Conservation (phyloP, 768 basidiomycete genomes). For the Lepiota subincarnata region DNA sequence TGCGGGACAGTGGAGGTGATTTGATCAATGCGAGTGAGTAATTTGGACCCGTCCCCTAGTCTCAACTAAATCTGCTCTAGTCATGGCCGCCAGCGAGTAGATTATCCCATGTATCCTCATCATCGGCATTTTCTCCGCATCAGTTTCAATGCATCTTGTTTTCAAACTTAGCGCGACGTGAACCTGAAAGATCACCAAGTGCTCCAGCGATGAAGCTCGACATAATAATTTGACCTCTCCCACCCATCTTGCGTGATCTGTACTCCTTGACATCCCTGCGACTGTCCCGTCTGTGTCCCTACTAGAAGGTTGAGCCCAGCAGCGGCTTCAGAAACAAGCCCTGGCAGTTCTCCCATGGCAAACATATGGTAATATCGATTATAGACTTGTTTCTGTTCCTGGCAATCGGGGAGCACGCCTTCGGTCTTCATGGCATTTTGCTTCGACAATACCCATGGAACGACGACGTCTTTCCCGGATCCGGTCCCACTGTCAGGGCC, state of each 20-base stretch:
- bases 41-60: neutral
- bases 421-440: constrained; percentile 18
- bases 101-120: constrained; percentile 25
- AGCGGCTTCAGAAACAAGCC: constrained; percentile 63
- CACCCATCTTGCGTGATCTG: constrained; percentile 72
- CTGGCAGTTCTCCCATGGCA: constrained; percentile 67
- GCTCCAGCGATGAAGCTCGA: constrained; percentile 69
- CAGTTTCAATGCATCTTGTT: constrained; percentile 20
- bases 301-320: constrained; percentile 50
- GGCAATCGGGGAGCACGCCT: neutral
- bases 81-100: constrained; percentile 93
- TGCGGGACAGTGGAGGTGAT: constrained; percentile 92
- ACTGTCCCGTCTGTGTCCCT: constrained; percentile 26
- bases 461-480: constrained; percentile 75
- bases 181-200: constrained; percentile 1
- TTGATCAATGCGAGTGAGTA: constrained; percentile 94
- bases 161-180: constrained; percentile 7
- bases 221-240: constrained; percentile 88
- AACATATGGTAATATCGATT: constrained; percentile 98
- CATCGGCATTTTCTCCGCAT: constrained; percentile 27
- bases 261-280: constrained; percentile 40
- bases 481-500: constrained; percentile 20
- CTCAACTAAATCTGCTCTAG: constrained; percentile 31
- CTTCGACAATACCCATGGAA: constrained; percentile 77
- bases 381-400: constrained; percentile 31